These are phyloP conservation scores for Rubroboletus pulcherrimus DNA, from an alignment of 768 basidiomycete species.

Conservation along the genomic window DNA sequence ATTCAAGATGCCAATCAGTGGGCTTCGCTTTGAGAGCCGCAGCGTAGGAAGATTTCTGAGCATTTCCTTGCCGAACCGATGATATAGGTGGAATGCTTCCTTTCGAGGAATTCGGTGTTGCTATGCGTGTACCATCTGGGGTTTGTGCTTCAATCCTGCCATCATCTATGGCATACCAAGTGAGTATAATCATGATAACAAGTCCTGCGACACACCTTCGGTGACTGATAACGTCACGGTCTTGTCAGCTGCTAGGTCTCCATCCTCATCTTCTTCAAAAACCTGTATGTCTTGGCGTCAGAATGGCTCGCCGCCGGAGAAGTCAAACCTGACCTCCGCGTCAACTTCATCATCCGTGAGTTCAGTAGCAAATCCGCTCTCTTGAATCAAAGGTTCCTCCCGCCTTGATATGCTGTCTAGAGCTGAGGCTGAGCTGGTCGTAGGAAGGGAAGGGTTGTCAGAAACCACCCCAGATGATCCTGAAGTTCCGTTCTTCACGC, in stretches of 20 bases:
- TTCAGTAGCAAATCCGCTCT: conserved; percentile 65
- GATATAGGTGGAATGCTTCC: conserved; percentile 39
- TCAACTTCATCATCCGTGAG: conserved; percentile 86
- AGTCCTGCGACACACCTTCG: conserved; percentile 51
- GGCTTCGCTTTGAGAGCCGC: conserved; percentile 91
- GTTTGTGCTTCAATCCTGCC: conserved; percentile 95
- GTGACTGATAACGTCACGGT: conserved; percentile 81
- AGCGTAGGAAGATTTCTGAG: conserved; percentile 73
- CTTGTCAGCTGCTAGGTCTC: conserved; percentile 71
- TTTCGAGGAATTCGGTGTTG: conserved; percentile 70
- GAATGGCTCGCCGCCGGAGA: background rate
- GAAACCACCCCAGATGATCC: conserved; percentile 13
- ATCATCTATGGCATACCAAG: conserved; percentile 56
- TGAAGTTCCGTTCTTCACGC: conserved; percentile 53
- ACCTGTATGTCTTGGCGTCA: conserved; percentile 41
- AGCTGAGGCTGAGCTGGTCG: conserved; percentile 27
- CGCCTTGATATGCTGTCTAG: conserved; percentile 24
- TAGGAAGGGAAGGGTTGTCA: conserved; percentile 11
- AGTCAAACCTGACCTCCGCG: conserved; percentile 48
- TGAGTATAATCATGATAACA: conserved; percentile 3
- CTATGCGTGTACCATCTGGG: conserved; percentile 91
- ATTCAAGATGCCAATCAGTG: conserved; percentile 95
- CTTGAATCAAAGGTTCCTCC: conserved; percentile 55
- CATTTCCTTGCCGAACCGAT: conserved; percentile 31
- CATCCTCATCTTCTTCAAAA: conserved; percentile 83